Evolutionary conservation across 345 rosid species (phyloP).

Genomic region (Heritiera fomes): DNA sequence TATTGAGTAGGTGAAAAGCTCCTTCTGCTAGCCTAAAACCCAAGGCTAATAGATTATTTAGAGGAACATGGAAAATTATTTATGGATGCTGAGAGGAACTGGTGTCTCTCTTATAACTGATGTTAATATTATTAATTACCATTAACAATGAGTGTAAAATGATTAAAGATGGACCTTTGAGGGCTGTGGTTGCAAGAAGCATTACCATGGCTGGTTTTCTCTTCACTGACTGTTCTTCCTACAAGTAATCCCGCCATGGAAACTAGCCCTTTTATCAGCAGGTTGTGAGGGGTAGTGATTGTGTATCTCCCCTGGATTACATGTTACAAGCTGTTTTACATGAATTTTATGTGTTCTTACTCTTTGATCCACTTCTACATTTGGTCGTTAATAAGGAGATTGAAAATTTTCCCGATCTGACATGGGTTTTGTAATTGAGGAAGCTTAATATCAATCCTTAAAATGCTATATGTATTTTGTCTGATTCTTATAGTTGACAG

Average conservation of each 20-base stretch:
- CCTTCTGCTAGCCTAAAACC: background rate
- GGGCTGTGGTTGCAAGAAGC: background rate
- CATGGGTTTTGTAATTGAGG: background rate
- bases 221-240: background rate
- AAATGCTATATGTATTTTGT: background rate
- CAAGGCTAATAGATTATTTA: background rate
- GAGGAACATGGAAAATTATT: background rate
- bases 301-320: background rate
- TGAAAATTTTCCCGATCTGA: background rate
- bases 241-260: too few relatives aligned
- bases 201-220: background rate
- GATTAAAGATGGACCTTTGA: background rate
- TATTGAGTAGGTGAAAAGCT: background rate
- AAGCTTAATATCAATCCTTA: background rate
- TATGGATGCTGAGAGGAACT: background rate
- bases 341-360: background rate
- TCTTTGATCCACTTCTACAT: background rate
- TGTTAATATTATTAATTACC: background rate
- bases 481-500: background rate
- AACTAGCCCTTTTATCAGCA: background rate
- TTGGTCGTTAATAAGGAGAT: background rate
- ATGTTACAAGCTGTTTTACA: background rate
- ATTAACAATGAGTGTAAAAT: background rate
- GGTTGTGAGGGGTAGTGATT: background rate
- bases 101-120: background rate